A percentile compares a stretch with the other conserved stretches of the same genome.
phyloP scores from a whole-genome alignment of 2,329 filamentous ascomycete genomes.

The Aspergillus sp. region DNA sequence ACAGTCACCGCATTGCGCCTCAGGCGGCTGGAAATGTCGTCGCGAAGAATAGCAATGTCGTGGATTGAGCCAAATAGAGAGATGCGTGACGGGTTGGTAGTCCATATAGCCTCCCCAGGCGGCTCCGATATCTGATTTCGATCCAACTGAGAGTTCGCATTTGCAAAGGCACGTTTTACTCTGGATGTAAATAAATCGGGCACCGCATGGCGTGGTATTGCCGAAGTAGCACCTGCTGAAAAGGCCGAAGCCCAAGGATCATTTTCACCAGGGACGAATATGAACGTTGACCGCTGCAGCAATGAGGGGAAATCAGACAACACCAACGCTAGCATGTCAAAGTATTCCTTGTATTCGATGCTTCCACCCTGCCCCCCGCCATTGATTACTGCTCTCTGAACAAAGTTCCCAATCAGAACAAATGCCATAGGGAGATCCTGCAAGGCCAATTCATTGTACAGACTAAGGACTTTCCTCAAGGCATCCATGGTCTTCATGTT shows the following conservation, averaged over 20 bases:
- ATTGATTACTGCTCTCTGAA: conserved; percentile 56
- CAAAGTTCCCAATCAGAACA: conserved; percentile 83
- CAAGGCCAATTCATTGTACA: conserved; percentile 67
- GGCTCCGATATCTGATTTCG: conserved; percentile 50
- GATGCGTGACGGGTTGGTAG: conserved; percentile 80
- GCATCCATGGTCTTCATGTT: conserved; percentile 78
- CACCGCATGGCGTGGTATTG: conserved; percentile 55
- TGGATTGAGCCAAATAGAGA: conserved; percentile 84
- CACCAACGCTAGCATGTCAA: conserved; percentile 80
- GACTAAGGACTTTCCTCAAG: conserved; percentile 72
- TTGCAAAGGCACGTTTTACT: conserved; percentile 75
- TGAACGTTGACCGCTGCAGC: conserved; percentile 75
- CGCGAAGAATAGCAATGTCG: conserved; percentile 82
- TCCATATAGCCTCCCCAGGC: conserved; percentile 78
- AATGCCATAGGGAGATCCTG: conserved; percentile 73
- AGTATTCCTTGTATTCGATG: conserved; percentile 96
- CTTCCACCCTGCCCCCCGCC: conserved; percentile 73
- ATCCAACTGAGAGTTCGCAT: conserved; percentile 70
- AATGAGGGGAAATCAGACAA: conserved; percentile 81
- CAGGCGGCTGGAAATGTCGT: conserved; percentile 79
- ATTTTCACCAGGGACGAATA: conserved; percentile 94
- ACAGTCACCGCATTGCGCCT: conserved; percentile 74
- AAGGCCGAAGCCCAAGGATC: conserved; percentile 96
- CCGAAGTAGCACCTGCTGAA: conserved; percentile 48
- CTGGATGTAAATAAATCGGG: conserved; percentile 89